A percentile compares a stretch with the other conserved stretches of the same genome.
These are phyloP conservation scores for Amauroascus niger DNA, from an alignment of 2,329 filamentous ascomycete genomes.

Conservation along the genomic window DNA sequence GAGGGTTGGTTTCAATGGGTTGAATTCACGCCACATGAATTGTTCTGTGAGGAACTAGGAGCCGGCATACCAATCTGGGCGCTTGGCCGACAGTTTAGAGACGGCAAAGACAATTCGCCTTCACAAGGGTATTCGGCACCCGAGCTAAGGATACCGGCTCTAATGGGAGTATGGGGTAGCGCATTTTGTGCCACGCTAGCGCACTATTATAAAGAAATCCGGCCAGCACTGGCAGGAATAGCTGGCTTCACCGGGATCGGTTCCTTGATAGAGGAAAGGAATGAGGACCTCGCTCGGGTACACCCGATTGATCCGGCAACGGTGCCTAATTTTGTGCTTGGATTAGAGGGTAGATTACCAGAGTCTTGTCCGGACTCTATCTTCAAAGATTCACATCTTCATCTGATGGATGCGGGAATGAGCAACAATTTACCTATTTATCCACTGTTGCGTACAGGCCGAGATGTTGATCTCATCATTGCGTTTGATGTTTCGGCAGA, in stretches of 20 bases:
- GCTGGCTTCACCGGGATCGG: conserved; percentile 69
- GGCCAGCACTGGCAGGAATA: conserved; percentile 67
- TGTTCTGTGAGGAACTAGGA: conserved; percentile 85
- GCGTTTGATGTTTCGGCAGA: conserved; percentile 94
- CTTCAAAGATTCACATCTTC: conserved; percentile 59
- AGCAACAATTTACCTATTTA: conserved; percentile 97
- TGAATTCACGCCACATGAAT: conserved; percentile 87
- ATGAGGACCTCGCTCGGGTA: conserved; percentile 77
- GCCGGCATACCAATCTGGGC: conserved; percentile 95
- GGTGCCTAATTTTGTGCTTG: conserved; percentile 80
- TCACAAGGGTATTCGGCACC: conserved; percentile 63
- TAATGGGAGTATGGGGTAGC: conserved; percentile 92
- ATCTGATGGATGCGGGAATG: conserved; percentile 96
- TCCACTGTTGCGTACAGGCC: conserved; percentile 75
- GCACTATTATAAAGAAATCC: conserved; percentile 90
- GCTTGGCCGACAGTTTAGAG: conserved; percentile 69
- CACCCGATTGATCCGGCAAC: conserved; percentile 88
- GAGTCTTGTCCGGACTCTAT: conserved; percentile 68
- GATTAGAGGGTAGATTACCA: conserved; percentile 67
- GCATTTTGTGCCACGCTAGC: conserved; percentile 93
- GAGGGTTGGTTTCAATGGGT: conserved; percentile 98
- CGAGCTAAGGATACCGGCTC: conserved; percentile 69
- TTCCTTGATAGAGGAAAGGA: conserved; percentile 68
- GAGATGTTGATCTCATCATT: conserved; percentile 79
- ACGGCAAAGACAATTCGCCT: conserved; percentile 56